Evolutionary conservation across 768 basidiomycete species (phyloP).

Genomic region (Kwoniella sp.): DNA sequence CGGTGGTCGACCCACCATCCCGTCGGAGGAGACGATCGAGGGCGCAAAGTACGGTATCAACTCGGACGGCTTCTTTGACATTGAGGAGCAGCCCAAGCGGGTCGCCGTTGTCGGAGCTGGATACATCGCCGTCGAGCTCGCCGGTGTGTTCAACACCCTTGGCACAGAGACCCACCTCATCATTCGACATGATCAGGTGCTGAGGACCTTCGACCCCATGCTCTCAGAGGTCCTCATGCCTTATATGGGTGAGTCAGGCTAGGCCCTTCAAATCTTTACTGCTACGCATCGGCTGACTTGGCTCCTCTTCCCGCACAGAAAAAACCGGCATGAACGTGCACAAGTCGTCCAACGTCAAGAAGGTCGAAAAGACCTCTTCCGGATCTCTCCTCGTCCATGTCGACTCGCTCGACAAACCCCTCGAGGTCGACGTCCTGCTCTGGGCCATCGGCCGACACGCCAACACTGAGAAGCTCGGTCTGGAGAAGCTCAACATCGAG

Average conservation of each 20-base stretch:
- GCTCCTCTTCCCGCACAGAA: slow-evolving; percentile 51
- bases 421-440: slow-evolving; percentile 79
- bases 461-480: slow-evolving; percentile 70
- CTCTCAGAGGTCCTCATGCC: slow-evolving; percentile 77
- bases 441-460: slow-evolving; percentile 93
- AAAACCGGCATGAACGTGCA: slow-evolving; percentile 89
- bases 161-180: slow-evolving; percentile 87
- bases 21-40: slow-evolving; percentile 72
- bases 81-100: slow-evolving; percentile 82
- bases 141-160: slow-evolving; percentile 85
- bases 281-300: background rate
- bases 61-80: slow-evolving; percentile 94
- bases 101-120: slow-evolving; percentile 95
- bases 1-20: slow-evolving; percentile 77
- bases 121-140: slow-evolving; percentile 95
- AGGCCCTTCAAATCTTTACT: background rate
- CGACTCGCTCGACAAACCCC: slow-evolving; percentile 62
- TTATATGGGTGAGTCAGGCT: slow-evolving; percentile 62
- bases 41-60: slow-evolving; percentile 80
- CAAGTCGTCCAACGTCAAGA: slow-evolving; percentile 67
- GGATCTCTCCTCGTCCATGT: slow-evolving; percentile 70
- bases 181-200: slow-evolving; percentile 81
- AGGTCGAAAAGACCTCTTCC: slow-evolving; percentile 63
- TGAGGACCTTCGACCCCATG: slow-evolving; percentile 86
- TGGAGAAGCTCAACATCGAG: slow-evolving; percentile 72